phyloP scores from a whole-genome alignment of 116 monocot species.

The Trichopus zeylanicus region DNA sequence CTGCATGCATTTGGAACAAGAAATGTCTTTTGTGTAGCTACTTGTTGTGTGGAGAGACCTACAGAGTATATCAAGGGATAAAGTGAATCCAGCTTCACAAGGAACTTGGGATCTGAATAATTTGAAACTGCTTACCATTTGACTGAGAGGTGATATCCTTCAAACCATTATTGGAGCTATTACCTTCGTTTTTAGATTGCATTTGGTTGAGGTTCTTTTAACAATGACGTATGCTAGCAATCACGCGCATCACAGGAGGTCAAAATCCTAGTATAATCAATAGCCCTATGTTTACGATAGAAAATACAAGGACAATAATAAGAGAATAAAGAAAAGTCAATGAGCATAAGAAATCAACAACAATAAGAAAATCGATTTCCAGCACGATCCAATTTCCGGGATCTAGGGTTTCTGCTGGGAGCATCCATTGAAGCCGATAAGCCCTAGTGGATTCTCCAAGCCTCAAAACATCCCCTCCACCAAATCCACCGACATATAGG shows the following conservation, averaged over 20 bases:
- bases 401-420: too few relatives aligned
- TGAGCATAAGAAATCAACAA: too few relatives aligned
- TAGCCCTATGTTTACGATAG: too few relatives aligned
- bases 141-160: conserved; percentile 4
- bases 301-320: too few relatives aligned
- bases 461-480: conserved; percentile 50
- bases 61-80: not conserved
- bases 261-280: too few relatives aligned
- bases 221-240: too few relatives aligned
- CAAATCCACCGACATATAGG: conserved; percentile 39
- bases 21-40: conserved; percentile 4
- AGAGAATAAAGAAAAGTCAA: too few relatives aligned
- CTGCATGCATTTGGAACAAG: conserved; percentile 3
- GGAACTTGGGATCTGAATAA: not conserved
- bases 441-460: conserved; percentile 73
- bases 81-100: too few relatives aligned
- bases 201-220: not conserved
- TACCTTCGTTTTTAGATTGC: conserved; percentile 7
- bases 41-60: conserved; percentile 6
- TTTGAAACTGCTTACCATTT: not conserved
- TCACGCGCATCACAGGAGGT: too few relatives aligned
- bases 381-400: too few relatives aligned
- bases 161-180: not conserved
- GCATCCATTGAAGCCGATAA: conserved; percentile 65
- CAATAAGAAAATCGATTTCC: too few relatives aligned